Base-by-base conservation (phyloP, 768 basidiomycete species). In the Xerocomellus intermedius region DNA sequence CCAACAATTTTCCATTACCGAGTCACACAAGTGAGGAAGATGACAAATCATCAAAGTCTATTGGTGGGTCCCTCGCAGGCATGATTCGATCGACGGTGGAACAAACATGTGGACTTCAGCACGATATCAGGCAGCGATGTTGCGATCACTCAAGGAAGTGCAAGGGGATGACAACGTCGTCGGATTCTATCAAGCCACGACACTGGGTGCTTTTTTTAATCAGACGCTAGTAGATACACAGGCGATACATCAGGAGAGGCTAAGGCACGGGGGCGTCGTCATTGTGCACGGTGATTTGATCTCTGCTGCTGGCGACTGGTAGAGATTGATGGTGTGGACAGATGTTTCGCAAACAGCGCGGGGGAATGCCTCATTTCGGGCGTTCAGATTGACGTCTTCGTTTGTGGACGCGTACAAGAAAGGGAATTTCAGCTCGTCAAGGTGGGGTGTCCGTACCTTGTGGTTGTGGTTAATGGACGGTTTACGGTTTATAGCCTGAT, bases 101-200 rank as follows among this genome's bases (percentile, higher is more conserved):
- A 33, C 26, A 14, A 37, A 58, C 30, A n/a, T 35, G 54, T 38
- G 50, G 24, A 16, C 60, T 46, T 42, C 64, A 91, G 87, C 80
- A 52, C 87, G 90, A 42, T 94, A 93, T 69, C 91, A 94, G 72
- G 77, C 81, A 35, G 81, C 85, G 54, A 91, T 94, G 91, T 77
- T 94, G 43, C 84, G 89, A 52, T 87, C 89, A 22, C 77, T 98
- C 66, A 90, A 91, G 67, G 93, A 95, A 69, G 94, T 95, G 51
- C 88, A 91, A 64, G 84, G 86, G 36, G 93, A 95, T 65, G 93
- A 96, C 73, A 92, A 86, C 60, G 83, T 94, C 33, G 88, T 97
- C 52, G 95, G 95, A 37, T 93, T 96, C 72, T 98, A 98, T 75
- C 92, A 96, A 67, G 89, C 90, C 42, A 92, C 87, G 26, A 84